A percentile compares a stretch with the other conserved stretches of the same genome.
These are phyloP conservation scores for Cucurbitaria berberidis DNA, from an alignment of 2,329 filamentous ascomycete species.

Conservation along the genomic window DNA sequence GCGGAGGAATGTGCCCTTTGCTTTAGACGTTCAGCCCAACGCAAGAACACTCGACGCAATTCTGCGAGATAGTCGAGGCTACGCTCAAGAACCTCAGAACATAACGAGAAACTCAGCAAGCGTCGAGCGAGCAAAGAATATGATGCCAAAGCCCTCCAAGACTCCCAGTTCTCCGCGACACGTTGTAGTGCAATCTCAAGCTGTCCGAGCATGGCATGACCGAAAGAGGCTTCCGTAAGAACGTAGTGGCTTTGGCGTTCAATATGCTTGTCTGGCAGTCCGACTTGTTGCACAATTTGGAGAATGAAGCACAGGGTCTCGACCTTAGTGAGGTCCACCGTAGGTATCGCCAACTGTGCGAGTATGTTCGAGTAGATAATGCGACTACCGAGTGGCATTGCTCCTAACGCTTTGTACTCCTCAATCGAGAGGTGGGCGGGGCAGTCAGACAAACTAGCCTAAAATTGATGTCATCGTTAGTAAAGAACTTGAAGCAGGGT, in stretches of 20 bases:
- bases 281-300: conserved; percentile 59
- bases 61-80: conserved; percentile 43
- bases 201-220: conserved; percentile 17
- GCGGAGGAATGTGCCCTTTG: conserved; percentile 21
- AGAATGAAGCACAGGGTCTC: conserved; percentile 57
- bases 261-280: conserved; percentile 36
- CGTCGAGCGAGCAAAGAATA: conserved; percentile 53
- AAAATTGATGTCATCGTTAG: not conserved
- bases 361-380: conserved; percentile 33
- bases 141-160: conserved; percentile 48
- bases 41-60: conserved; percentile 44
- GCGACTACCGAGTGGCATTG: conserved; percentile 55
- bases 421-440: conserved; percentile 57
- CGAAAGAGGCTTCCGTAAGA: conserved; percentile 46
- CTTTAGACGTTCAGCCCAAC: conserved; percentile 51
- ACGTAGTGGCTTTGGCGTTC: conserved; percentile 48
- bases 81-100: conserved; percentile 15
- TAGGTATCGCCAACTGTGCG: conserved; percentile 48
- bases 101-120: conserved; percentile 50
- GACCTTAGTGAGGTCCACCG: conserved; percentile 49
- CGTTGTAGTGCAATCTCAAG: conserved; percentile 18
- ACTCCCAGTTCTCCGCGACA: conserved; percentile 43
- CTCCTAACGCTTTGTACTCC: conserved; percentile 62
- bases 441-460: conserved; percentile 45
- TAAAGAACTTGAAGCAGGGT: no score